phyloP scores from a whole-genome alignment of 2,329 filamentous ascomycete species.

The Fusarium euwallaceae region DNA sequence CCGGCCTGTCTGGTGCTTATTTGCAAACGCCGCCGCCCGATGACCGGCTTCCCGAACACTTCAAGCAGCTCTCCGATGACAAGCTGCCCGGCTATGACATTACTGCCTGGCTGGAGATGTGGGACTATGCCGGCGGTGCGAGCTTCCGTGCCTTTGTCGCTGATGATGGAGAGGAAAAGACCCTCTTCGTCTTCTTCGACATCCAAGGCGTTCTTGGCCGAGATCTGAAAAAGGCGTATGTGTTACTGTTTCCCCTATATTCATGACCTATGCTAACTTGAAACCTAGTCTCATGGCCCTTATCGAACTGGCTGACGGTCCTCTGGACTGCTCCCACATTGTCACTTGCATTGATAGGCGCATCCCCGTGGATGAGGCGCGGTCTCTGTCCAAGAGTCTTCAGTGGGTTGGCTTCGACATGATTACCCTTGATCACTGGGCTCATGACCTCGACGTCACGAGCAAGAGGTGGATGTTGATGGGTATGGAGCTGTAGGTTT shows the following conservation, averaged over 20 bases:
- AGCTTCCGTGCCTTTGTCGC: slow-evolving; percentile 90
- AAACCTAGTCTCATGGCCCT: slow-evolving; percentile 81
- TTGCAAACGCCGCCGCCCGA: slow-evolving; percentile 68
- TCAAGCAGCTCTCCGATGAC: slow-evolving; percentile 48
- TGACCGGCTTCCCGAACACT: slow-evolving; percentile 56
- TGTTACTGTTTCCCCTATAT: slow-evolving; percentile 32
- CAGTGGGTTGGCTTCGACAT: slow-evolving; percentile 95
- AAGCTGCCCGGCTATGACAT: slow-evolving; percentile 55
- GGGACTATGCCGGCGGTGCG: slow-evolving; percentile 86
- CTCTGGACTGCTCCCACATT: slow-evolving; percentile 81
- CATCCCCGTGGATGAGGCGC: slow-evolving; percentile 71
- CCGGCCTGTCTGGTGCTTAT: slow-evolving; percentile 85
- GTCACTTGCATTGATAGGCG: slow-evolving; percentile 85
- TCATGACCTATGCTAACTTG: neutral
- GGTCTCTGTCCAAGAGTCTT: slow-evolving; percentile 81
- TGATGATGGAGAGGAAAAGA: slow-evolving; percentile 76
- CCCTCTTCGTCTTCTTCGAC: slow-evolving; percentile 92
- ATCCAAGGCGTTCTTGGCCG: slow-evolving; percentile 73
- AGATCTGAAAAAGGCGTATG: slow-evolving; percentile 90
- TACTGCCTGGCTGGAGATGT: slow-evolving; percentile 80
- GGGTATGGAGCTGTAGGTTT: slow-evolving; percentile 84
- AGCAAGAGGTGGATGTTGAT: slow-evolving; percentile 89
- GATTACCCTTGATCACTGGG: slow-evolving; percentile 83
- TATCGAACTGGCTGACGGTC: slow-evolving; percentile 85
- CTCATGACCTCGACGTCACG: slow-evolving; percentile 71